Percentiles rank a stretch among this genome's conserved stretches.
These are phyloP conservation scores for Lactarius psammicola DNA, from an alignment of 768 basidiomycete genomes.

Conservation along the genomic window DNA sequence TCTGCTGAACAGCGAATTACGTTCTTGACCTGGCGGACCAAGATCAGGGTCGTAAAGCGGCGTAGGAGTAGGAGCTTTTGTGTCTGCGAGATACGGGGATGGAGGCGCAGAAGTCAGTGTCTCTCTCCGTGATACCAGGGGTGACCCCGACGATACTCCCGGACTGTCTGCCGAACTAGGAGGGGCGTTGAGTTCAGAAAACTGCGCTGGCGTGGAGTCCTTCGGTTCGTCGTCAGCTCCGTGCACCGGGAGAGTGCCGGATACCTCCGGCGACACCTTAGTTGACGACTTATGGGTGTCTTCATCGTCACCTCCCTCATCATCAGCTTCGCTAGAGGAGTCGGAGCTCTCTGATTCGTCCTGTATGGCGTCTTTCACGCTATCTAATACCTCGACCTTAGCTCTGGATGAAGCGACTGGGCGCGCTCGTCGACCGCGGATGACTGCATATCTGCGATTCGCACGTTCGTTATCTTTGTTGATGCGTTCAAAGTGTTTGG, in stretches of 20 bases:
- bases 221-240: constrained; percentile 7
- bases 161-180: constrained; percentile 13
- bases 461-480: constrained; percentile 70
- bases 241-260: constrained; percentile 10
- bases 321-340: constrained; percentile 62
- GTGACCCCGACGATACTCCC: constrained; percentile 3
- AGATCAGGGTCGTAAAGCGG: constrained; percentile 51
- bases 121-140: constrained; percentile 26
- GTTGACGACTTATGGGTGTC: constrained; percentile 39
- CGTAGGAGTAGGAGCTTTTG: constrained; percentile 23
- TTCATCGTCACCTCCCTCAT: constrained; percentile 63
- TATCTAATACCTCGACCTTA: constrained; percentile 84
- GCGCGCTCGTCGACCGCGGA: constrained; percentile 81
- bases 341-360: constrained; percentile 78
- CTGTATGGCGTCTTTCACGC: constrained; percentile 85
- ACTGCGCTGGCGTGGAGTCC: background rate
- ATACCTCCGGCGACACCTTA: constrained; percentile 33
- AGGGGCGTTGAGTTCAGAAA: constrained; percentile 1
- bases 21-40: constrained; percentile 52
- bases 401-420: constrained; percentile 88
- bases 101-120: constrained; percentile 46
- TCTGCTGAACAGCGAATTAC: constrained; percentile 77
- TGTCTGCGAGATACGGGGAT: constrained; percentile 45
- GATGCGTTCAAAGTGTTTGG: constrained; percentile 88
- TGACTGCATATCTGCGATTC: constrained; percentile 79